A percentile compares a stretch with the other conserved stretches of the same genome.
These are phyloP conservation scores for Dujonia santamariae DNA, from an alignment of 1,139 yeast species.

Conservation along the genomic window DNA sequence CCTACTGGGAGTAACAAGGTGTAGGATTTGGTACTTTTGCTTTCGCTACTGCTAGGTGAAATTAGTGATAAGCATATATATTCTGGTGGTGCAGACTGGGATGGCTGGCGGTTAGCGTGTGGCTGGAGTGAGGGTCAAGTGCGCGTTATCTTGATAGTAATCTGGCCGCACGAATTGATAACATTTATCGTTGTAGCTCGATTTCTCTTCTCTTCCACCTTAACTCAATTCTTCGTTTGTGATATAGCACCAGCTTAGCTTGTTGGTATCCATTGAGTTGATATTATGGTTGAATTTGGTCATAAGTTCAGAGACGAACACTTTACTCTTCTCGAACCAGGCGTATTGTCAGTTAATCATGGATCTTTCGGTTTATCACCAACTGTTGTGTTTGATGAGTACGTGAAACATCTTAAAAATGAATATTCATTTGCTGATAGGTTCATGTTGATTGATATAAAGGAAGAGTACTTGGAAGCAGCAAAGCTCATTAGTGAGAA, in stretches of 20 bases:
- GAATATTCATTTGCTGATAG: constrained; percentile 42
- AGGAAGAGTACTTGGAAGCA: constrained; percentile 23
- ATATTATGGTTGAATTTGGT: constrained; percentile 41
- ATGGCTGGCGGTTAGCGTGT: too few species aligned
- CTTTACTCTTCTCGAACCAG: constrained; percentile 37
- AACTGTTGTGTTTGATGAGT: constrained; percentile 30
- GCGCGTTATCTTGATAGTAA: too few species aligned
- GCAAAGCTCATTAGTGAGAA: constrained; percentile 27
- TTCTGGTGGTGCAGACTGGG: too few species aligned
- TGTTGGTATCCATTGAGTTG: neutral
- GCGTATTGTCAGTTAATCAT: constrained; percentile 45
- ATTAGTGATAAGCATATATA: too few species aligned
- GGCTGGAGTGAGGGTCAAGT: too few species aligned
- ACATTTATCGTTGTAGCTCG: too few species aligned
- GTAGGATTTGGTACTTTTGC: too few species aligned
- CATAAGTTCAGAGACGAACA: constrained; percentile 44
- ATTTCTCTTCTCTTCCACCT: too few species aligned
- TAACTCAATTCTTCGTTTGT: neutral
- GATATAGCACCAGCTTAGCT: neutral
- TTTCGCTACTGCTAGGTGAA: too few species aligned
- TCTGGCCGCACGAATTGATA: too few species aligned
- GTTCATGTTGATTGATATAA: constrained; percentile 24
- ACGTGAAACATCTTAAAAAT: constrained; percentile 18
- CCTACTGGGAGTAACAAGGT: too few species aligned
- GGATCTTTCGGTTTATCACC: constrained; percentile 57